Evolutionary conservation across 305 asterid genomes (phyloP), one percentile per base, ranked within the genome.

Genomic region (Solanum hybrid): DNA sequence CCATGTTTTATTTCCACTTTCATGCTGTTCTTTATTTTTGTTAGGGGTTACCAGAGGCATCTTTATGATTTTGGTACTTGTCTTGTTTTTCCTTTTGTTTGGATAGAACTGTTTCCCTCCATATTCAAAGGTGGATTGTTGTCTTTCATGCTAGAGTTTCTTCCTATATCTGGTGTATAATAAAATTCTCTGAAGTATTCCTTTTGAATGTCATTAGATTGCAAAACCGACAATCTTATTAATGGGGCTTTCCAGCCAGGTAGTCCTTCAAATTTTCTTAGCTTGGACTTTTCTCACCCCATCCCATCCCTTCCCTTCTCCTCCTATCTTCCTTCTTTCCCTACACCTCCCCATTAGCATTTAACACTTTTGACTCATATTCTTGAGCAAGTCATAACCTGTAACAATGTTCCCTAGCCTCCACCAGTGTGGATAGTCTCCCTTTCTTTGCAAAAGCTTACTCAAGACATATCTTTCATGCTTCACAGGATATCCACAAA

Each of bases 1-100:
- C 37, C 8, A 37, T 87, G 61, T 92, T 39, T 89, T 89, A 51
- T 87, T 39, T 88, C 27, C 39, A 79, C 79, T 36, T 82, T 88
- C 84, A 89, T 91, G 86, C 57, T 76, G 72, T 22, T 32, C 77
- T 76, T 78, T 79, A 20, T 76, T 34, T 61, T 89, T 61, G 78
- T 34, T 13, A 61, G 31, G 51, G 51, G 70, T 34, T 33, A 39
- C 29, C 24, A 11, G 29, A 80, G 88, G 34, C 15, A 36, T 89
- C 15, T 45, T 80, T 41, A 68, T 77, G 76, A 79, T 77, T 57
- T 88, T 39, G 68, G 80, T 76, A 76, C 83, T 88, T 61, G 45
- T 81, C 61, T 89, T 79, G 37, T 72, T 39, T 45, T 84, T 29
- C 78, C 65, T 75, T 80, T 39, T 82, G 87, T 27, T 41, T 41